Conservation (phyloP, 2,329 filamentous ascomycete species). For the Gaeumannomyces tritici region DNA sequence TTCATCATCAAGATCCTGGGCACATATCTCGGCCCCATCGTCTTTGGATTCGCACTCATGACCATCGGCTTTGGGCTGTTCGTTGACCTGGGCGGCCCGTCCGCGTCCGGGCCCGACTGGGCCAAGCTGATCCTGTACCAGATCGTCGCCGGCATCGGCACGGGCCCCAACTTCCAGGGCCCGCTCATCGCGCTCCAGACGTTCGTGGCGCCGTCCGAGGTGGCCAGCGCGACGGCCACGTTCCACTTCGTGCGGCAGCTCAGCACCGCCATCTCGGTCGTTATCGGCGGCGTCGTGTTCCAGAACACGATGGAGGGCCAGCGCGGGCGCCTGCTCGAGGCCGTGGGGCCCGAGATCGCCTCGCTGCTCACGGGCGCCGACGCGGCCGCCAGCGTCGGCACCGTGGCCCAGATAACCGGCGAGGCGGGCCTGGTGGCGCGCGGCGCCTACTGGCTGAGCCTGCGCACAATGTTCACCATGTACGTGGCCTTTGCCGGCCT, state of each 20-base stretch:
- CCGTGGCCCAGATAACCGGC: constrained; percentile 41
- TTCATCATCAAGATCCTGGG: constrained; percentile 18
- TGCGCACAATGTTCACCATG: constrained; percentile 49
- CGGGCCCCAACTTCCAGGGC: constrained; percentile 49
- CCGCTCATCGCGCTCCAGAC: constrained; percentile 56
- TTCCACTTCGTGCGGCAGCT: constrained; percentile 52
- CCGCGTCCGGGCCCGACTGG: constrained; percentile 32
- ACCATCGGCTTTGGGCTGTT: constrained; percentile 45
- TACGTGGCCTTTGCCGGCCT: constrained; percentile 39
- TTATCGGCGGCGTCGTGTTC: constrained; percentile 39
- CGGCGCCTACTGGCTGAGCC: constrained; percentile 36
- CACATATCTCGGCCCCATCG: constrained; percentile 40
- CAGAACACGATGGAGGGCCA: constrained; percentile 30
- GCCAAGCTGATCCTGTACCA: constrained; percentile 38
- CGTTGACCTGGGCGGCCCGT: constrained; percentile 38
- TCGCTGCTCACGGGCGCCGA: constrained; percentile 44
- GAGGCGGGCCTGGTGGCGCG: constrained; percentile 31
- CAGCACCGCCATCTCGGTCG: constrained; percentile 46
- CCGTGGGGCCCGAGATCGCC: constrained; percentile 31
- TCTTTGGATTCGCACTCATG: constrained; percentile 37
- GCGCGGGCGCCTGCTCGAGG: constrained; percentile 14
- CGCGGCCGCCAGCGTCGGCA: constrained; percentile 49
- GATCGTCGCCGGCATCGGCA: constrained; percentile 43
- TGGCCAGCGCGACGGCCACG: constrained; percentile 53
- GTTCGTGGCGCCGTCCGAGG: constrained; percentile 47